Evolutionary conservation across 2,329 filamentous ascomycete genomes (phyloP).

Genomic region (Kalaharituber pfeilii): DNA sequence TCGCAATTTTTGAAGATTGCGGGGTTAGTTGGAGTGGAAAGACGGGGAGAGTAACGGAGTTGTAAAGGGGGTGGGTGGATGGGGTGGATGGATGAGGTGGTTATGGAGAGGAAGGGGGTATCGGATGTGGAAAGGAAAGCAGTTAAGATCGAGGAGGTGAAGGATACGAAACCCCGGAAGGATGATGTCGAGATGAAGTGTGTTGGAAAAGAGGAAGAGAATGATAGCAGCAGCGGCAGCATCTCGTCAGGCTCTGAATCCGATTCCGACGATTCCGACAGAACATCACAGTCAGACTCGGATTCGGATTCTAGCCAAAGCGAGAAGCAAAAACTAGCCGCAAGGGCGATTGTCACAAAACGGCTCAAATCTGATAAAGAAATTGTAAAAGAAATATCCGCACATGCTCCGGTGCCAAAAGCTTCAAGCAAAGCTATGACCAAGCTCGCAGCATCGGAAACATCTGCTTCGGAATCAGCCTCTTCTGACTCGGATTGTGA

Average conservation of each 20-base stretch:
- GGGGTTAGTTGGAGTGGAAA: constrained; percentile 28
- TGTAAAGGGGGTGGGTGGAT: constrained; percentile 76
- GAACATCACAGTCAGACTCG: constrained; percentile 5
- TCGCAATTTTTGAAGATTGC: constrained; percentile 59
- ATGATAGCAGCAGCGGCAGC: too few species aligned
- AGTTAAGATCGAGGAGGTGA: not conserved
- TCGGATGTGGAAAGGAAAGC: constrained; percentile 22
- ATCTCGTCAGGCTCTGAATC: too few species aligned
- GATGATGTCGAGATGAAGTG: not conserved
- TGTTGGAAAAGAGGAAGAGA: not conserved
- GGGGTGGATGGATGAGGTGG: constrained; percentile 46
- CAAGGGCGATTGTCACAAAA: not conserved
- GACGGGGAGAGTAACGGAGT: constrained; percentile 39
- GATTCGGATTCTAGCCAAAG: too few species aligned
- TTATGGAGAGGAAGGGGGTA: not conserved
- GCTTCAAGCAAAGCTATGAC: too few species aligned
- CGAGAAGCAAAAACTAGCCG: too few species aligned
- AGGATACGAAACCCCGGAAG: constrained; percentile 1
- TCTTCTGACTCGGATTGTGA: too few species aligned
- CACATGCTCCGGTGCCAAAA: too few species aligned
- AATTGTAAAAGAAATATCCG: not conserved
- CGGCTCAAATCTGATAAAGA: not conserved
- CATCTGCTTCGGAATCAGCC: not conserved
- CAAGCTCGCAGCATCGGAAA: not conserved
- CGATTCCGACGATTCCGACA: too few species aligned